Evolutionary conservation across 345 rosid genomes (phyloP), one percentile per base, ranked within the genome.

Genomic region (Melaleuca alternifolia): DNA sequence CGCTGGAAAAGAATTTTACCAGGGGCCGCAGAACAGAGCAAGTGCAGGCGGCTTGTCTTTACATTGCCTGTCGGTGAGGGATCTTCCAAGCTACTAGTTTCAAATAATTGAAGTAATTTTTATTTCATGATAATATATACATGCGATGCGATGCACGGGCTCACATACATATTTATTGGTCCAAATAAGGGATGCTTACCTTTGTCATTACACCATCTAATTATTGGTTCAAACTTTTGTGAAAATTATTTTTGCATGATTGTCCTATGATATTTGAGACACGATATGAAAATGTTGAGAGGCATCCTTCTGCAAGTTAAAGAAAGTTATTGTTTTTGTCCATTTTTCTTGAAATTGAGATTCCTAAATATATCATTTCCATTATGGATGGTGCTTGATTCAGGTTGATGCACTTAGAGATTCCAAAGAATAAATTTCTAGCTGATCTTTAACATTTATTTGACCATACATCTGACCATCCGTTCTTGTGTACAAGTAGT

Each of bases 21-120:
- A 92, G 89, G 89, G 98, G 98, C 48, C 98, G 99, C 50, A 95
- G 95, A 89, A 90, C 94, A 44, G 98, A 97, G 57, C 97, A 92
- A 87, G 99, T 96, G 30, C 94, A 94, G 84, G 93, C 96, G 87
- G 92, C 98, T 76, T 97, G 99, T 86, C 95, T 97, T 83, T 97
- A 97, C 89, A 93, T 94, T 93, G 95, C 98, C 37, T 97, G 99
- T 87, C 92, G 99, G 99, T 97, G 88, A 92, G 92, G 59, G 84
- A 50, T 87, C 87, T 82, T 79, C 79, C 48, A 71, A 37, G 48
- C 24, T 18, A 37, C 13, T 18, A 46, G 20, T 37, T 18, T 71
- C 79, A 33, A 71, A 18, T 71, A 10, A 33, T 71, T 37, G 79
- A 71, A 37, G 48, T 33, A 41, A 71, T 37, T 62, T 62, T 62